Conservation (phyloP, 345 rosid genomes). For the Boechera stricta region DNA sequence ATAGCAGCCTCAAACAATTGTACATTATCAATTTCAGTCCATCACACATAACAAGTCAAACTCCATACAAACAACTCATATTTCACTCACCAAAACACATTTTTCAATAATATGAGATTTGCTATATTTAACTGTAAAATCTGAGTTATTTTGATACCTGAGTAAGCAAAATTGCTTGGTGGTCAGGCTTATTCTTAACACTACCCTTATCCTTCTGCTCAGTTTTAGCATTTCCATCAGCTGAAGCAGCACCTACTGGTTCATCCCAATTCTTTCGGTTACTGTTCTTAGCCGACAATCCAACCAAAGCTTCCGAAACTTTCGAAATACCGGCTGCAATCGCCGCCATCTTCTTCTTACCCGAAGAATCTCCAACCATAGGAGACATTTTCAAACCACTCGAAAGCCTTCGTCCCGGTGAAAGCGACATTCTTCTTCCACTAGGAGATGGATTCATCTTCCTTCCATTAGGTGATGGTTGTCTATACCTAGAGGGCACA, state of each 20-base stretch:
- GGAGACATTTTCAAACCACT: constrained; percentile 76
- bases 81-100: too few species aligned
- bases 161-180: constrained; percentile 79
- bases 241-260: constrained; percentile 16
- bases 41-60: neutral
- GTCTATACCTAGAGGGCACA: constrained; percentile 91
- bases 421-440: constrained; percentile 71
- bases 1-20: constrained; percentile 74
- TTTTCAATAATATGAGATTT: neutral
- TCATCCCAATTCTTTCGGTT: constrained; percentile 78
- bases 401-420: constrained; percentile 86
- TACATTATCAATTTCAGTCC: neutral
- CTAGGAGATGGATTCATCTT: constrained; percentile 72
- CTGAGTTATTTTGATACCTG: constrained; percentile 55
- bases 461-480: constrained; percentile 85
- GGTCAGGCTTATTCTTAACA: constrained; percentile 61
- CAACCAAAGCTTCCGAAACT: constrained; percentile 68
- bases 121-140: neutral
- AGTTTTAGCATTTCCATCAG: constrained; percentile 41
- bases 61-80: neutral
- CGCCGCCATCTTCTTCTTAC: constrained; percentile 79
- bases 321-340: constrained; percentile 73
- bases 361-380: constrained; percentile 64
- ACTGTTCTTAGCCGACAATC: constrained; percentile 54
- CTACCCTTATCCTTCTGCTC: constrained; percentile 58